Evolutionary conservation across 306 rosid genomes (phyloP), one percentile per base, ranked within the genome.

Genomic region (Inga oerstediana): DNA sequence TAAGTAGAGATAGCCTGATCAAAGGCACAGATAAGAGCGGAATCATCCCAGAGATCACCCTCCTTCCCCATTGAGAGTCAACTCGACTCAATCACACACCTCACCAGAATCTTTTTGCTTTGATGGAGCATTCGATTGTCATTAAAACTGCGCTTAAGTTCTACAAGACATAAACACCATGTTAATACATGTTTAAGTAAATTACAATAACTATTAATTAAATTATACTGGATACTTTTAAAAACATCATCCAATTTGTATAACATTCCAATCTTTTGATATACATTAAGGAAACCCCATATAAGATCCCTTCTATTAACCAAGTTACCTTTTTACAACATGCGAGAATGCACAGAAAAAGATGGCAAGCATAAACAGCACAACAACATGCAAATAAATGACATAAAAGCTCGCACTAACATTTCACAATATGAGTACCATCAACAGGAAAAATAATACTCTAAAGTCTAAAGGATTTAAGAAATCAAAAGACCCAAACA

Each of bases 31-130:
- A 93, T 81, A 45, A 93, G 91, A 90, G 94, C 91, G 6, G 96
- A 92, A 88, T 95, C 97, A 80, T 95, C 98, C 97, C 97, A 95
- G 72, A 92, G 81, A 54, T 90, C 91, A 68, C 90, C 90, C 41
- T 91, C 86, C 68, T 83, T 88, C 72, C 86, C 96, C 99, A 92
- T 93, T 49, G 34, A 30, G 48, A 64, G 9, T 7, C 20, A 65
- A 59, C 41, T 10, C 24, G 4, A 48, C 77, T 15, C 59, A 45
- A 20, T 27, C 24, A 46, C 10, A 22, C 20, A 30, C 14, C 77
- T 32, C 17, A 5, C 11, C 22, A 34, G 22, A 68, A 27, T 54
- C n/a, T 15, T 15, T 7, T 65, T 65, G 8, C 13, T 65, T 32
- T 4, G 71, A 14, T 65, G 20, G 16, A 32, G 43, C 41, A 32